Conservation (phyloP, 2,329 filamentous ascomycete genomes). For the Trichoderma endophyticum region DNA sequence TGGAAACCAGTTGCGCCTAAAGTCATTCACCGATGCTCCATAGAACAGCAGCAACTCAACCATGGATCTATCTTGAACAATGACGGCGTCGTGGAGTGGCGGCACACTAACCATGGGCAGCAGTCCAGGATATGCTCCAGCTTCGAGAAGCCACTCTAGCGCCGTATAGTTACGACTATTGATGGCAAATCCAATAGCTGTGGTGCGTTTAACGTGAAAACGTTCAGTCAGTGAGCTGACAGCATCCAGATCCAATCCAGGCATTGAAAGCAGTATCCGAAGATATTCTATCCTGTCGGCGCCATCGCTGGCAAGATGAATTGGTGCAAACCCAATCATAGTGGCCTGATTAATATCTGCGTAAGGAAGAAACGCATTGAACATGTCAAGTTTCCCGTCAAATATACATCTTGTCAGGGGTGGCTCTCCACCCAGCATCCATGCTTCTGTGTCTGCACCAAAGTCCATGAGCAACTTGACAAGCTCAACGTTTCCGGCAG, state of each 20-base stretch:
- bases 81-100: conserved; percentile 19
- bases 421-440: conserved; percentile 10
- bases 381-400: conserved; percentile 16
- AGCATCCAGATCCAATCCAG: conserved; percentile 10
- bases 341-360: conserved; percentile 13
- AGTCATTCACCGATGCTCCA: conserved; percentile 20
- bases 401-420: conserved; percentile 17
- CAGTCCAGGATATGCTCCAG: conserved; percentile 19
- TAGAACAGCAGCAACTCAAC: conserved; percentile 20
- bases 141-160: conserved; percentile 22
- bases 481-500: conserved; percentile 5
- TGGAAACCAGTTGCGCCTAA: background rate
- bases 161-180: conserved; percentile 7
- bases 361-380: conserved; percentile 11
- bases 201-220: background rate
- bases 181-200: conserved; percentile 20
- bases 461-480: conserved; percentile 18
- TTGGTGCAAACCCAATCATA: conserved; percentile 8
- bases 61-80: conserved; percentile 7
- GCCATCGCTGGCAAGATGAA: conserved; percentile 16
- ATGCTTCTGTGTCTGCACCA: conserved; percentile 21
- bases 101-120: conserved; percentile 12
- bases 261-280: conserved; percentile 9
- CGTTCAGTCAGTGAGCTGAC: background rate
- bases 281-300: conserved; percentile 19